phyloP scores from a whole-genome alignment of 768 basidiomycete genomes.

The Pleurotus giganteus region DNA sequence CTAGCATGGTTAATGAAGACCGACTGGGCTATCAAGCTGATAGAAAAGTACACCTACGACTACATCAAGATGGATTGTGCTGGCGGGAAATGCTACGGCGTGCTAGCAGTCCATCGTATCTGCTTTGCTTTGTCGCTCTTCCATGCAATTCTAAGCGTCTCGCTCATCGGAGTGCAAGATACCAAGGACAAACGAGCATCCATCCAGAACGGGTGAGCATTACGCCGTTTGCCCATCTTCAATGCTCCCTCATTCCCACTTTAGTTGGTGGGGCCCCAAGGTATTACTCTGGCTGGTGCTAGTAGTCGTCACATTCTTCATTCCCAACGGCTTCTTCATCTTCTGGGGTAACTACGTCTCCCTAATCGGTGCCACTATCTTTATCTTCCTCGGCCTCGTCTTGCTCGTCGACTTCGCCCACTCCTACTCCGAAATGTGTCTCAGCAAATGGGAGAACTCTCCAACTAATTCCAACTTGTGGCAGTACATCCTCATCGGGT shows the following conservation, averaged over 20 bases:
- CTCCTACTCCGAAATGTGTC: conserved; percentile 95
- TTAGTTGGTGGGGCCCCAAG: conserved; percentile 99
- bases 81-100: conserved; percentile 92
- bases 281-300: conserved; percentile 86
- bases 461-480: conserved; percentile 75
- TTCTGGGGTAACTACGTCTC: conserved; percentile 96
- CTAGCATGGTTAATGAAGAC: conserved; percentile 97
- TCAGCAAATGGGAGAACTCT: conserved; percentile 91
- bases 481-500: conserved; percentile 95
- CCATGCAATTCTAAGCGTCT: conserved; percentile 76
- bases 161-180: conserved; percentile 84
- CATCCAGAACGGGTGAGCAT: conserved; percentile 88
- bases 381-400: conserved; percentile 96
- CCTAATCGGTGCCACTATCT: conserved; percentile 87
- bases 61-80: conserved; percentile 98
- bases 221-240: not conserved
- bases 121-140: conserved; percentile 93
- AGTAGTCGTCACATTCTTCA: conserved; percentile 82
- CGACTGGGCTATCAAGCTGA: conserved; percentile 77
- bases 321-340: conserved; percentile 97
- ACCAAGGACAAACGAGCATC: conserved; percentile 92
- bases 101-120: conserved; percentile 93
- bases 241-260: not conserved
- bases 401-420: conserved; percentile 98
- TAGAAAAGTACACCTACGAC: conserved; percentile 92